Base-by-base conservation (phyloP, 1,284 basidiomycete genomes). In the Apiotrichum mycotoxinovorans region DNA sequence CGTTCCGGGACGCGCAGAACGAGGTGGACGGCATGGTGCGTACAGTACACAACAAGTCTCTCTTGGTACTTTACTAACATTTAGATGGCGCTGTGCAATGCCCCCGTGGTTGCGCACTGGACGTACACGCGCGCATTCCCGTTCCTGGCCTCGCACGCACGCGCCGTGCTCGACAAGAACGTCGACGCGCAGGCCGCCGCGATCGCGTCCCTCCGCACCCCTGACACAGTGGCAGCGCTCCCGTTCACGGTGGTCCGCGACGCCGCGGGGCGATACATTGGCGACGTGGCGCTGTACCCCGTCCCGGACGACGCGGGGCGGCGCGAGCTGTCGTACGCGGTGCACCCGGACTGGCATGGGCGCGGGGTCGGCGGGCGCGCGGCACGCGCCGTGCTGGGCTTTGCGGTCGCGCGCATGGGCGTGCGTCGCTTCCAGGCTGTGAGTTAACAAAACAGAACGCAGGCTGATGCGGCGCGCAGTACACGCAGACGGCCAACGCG, bases 241-340 rank as follows among this genome's bases (percentile, higher is more conserved):
- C 51, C 42, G 2, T 52, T 52, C 42, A 45, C 22, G 14, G 51
- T 45, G 26, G 45, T 52, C 43, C 51, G 51, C 34, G 22, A 44
- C 17, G 30, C 22, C 2, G 23, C n/a, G 18, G 30, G 51, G 2
- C 33, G 34, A 15, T 27, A 37, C 40, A 8, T 37, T 18, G 51
- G 51, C 14, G 51, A 52, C 43, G 4, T 43, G n/a, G 22, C 42
- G 10, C 26, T 45, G 23, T 33, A 23, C 9, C 14, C 20, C 2
- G n/a, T 15, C 15, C 47, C 23, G n/a, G 11, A 23, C 30, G 8
- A 22, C 9, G 5, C 15, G 34, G 22, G 12, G 9, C 15, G 12
- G 34, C 30, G 38, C 26, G 44, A 45, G 35, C 27, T 43, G 11
- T 26, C 41, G 9, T 52, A 52, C 20, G 34, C 34, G 2, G 33